A percentile compares a stretch with the other conserved stretches of the same genome.
Evolutionary conservation across 257 asterid genomes (phyloP).

Genomic region (Oldenlandia corymbosa): DNA sequence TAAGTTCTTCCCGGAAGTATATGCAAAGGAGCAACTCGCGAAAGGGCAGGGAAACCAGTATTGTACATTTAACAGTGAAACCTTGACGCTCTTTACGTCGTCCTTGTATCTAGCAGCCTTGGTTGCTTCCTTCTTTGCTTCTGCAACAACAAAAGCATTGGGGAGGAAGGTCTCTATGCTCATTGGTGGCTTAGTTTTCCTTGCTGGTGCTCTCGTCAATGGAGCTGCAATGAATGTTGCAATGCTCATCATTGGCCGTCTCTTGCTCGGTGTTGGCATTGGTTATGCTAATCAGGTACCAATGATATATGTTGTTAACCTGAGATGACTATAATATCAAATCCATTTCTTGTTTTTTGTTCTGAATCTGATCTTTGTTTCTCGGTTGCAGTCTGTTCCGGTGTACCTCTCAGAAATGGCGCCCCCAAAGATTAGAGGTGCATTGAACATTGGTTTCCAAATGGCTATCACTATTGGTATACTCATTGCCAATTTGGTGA

Average conservation of each 20-base stretch:
- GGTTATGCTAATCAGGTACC: constrained; percentile 55
- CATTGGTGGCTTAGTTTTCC: constrained; percentile 42
- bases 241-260: constrained; percentile 59
- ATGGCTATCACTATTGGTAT: constrained; percentile 46
- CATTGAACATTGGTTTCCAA: constrained; percentile 56
- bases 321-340: no score
- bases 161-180: constrained; percentile 51
- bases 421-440: constrained; percentile 55
- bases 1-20: constrained; percentile 47
- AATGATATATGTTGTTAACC: no score
- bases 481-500: constrained; percentile 41
- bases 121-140: constrained; percentile 49
- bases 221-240: constrained; percentile 38
- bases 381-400: constrained; percentile 63
- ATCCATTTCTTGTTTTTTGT: no score
- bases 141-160: constrained; percentile 37
- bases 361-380: no score
- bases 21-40: constrained; percentile 18
- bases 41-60: constrained; percentile 24
- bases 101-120: constrained; percentile 60
- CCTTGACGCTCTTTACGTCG: constrained; percentile 56
- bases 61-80: constrained; percentile 48
- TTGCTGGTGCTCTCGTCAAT: constrained; percentile 41
- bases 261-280: constrained; percentile 56
- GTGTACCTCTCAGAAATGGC: constrained; percentile 75